Evolutionary conservation across 2,329 filamentous ascomycete species (phyloP).

Genomic region (Botrytis aclada): DNA sequence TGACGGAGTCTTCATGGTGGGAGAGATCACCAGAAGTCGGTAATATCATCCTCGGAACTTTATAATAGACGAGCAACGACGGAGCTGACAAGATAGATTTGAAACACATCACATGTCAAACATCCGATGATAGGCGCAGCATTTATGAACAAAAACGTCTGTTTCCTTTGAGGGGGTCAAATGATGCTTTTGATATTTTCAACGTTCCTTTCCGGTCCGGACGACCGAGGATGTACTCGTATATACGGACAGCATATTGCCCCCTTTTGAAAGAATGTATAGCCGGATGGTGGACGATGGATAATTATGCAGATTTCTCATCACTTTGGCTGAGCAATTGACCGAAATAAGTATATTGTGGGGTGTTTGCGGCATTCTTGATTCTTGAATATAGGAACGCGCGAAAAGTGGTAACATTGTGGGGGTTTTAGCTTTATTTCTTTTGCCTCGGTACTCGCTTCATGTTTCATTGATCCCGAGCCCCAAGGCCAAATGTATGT

Average conservation of each 20-base stretch:
- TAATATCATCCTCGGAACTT: not conserved
- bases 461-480: conserved; percentile 11
- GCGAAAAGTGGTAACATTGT: not conserved
- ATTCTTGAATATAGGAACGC: not conserved
- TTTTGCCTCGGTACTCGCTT: conserved; percentile 15
- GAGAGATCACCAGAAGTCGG: not conserved
- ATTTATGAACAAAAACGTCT: not conserved
- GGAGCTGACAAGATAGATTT: not conserved
- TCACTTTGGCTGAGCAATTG: not conserved
- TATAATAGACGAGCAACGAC: not conserved
- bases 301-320: not conserved
- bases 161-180: conserved; percentile 4
- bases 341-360: not conserved
- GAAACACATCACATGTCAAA: not conserved
- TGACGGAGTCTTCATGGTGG: not conserved
- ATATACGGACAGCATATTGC: not conserved
- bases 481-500: not conserved
- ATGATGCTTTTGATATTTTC: conserved; percentile 7
- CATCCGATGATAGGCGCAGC: not conserved
- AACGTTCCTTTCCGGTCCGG: conserved; percentile 7
- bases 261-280: not conserved
- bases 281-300: not conserved
- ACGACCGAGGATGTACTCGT: conserved; percentile 8
- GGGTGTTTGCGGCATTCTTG: not conserved
- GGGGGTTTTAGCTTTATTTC: not conserved